phyloP scores from a whole-genome alignment of 2,329 filamentous ascomycete genomes.

The Scedosporium minutisporum region DNA sequence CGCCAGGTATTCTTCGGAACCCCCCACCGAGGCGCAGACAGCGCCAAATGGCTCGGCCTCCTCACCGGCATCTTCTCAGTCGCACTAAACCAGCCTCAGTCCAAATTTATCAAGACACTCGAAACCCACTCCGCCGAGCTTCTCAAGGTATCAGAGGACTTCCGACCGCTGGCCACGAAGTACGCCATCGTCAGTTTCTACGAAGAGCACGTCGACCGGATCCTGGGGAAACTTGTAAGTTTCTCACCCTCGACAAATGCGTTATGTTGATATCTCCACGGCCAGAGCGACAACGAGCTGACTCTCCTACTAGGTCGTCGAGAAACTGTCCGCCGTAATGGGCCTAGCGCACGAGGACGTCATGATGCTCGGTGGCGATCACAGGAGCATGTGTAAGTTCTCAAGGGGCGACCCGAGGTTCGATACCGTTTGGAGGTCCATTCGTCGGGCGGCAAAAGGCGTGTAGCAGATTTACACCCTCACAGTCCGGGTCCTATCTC shows the following conservation, averaged over 20 bases:
- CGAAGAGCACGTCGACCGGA: background rate
- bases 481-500: too few species aligned
- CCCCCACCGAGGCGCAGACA: background rate
- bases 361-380: background rate
- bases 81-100: background rate
- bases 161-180: background rate
- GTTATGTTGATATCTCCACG: too few species aligned
- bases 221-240: background rate
- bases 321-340: background rate
- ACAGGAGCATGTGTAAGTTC: background rate
- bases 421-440: background rate
- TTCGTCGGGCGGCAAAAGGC: background rate
- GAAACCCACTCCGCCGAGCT: background rate
- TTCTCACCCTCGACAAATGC: too few species aligned
- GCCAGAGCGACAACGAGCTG: background rate
- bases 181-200: background rate
- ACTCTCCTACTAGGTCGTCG: background rate
- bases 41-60: background rate
- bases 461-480: background rate
- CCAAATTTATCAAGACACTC: background rate
- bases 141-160: background rate
- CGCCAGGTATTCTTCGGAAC: background rate
- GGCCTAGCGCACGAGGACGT: background rate
- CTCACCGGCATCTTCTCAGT: background rate
- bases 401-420: background rate